Evolutionary conservation across 2,329 filamentous ascomycete species (phyloP), one percentile per base, ranked within the genome.

Genomic region (Chalaropsis ovoidea): DNA sequence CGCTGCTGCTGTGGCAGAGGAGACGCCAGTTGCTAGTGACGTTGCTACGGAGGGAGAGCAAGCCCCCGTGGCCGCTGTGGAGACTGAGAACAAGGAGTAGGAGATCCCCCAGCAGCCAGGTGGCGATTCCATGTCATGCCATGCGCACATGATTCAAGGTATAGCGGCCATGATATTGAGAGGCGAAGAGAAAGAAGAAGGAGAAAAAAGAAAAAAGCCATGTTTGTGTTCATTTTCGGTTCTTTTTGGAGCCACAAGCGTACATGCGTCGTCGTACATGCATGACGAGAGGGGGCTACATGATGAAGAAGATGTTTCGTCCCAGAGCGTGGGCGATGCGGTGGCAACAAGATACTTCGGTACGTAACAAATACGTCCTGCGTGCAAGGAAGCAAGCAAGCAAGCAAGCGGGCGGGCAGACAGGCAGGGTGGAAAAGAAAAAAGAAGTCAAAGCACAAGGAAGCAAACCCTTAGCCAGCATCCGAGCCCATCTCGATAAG

Each of bases 11-110:
- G 27, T 19, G 27, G 24, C 17, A 39, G 27, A 58, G 17, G 62
- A 60, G 54, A 49, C 45, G 15, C 56, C 62, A 19, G 60, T 68
- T 41, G 67, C 68, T 61, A n/a, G 31, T 19, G 54, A 35, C 17
- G 54, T 35, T 39, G 17, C 27, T 19, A 19, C 31, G 27, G 65
- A 70, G 64, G 67, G 43, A 49, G 69, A 70, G 64, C 62, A 68
- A 15, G 61, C 43, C 8, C 19, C 45, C 15, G 58, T 17, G 19
- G 58, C 56, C 22, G 63, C 39, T 17, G 56, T 41, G 42, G 62
- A 62, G 24, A 10, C n/a, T 2, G 39, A 61, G 41, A 60, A 60
- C 27, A 63, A 63, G 62, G 45, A 63, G 35, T 49, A 63, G n/a
- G 43, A 24, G 61, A 39, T 31, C n/a, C 27, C 39, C 17, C n/a